Conservation (phyloP, 331 rosid species). For the Stylosanthes scabra region DNA sequence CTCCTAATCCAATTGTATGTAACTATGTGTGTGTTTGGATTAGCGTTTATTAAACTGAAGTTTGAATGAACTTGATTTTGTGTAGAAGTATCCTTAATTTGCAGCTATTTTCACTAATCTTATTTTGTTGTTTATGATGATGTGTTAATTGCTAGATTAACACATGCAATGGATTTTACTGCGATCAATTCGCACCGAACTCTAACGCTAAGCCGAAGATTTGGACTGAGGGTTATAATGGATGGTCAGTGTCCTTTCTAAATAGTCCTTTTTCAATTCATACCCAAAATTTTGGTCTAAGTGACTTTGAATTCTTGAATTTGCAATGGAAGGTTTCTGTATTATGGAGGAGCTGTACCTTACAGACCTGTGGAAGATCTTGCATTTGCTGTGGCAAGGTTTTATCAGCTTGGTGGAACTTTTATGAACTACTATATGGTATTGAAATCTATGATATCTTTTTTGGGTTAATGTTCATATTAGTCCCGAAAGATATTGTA, state of each 20-base stretch:
- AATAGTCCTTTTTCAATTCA: background rate
- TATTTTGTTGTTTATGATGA: slow-evolving; percentile 5
- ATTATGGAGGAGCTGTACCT: slow-evolving; percentile 71
- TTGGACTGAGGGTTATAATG: slow-evolving; percentile 85
- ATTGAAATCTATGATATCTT: slow-evolving; percentile 26
- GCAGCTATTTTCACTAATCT: slow-evolving; percentile 17
- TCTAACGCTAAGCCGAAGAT: slow-evolving; percentile 71
- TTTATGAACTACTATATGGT: slow-evolving; percentile 87
- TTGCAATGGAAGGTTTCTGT: slow-evolving; percentile 58
- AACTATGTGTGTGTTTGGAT: no score
- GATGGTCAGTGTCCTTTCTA: slow-evolving; percentile 59
- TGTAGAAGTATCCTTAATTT: background rate
- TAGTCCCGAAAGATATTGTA: no score
- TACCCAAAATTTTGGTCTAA: no score
- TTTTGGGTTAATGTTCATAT: background rate
- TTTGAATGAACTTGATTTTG: no score
- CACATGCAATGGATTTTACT: slow-evolving; percentile 86
- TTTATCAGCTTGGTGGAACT: slow-evolving; percentile 81
- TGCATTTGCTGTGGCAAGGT: slow-evolving; percentile 83
- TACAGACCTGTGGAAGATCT: slow-evolving; percentile 81
- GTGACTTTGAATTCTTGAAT: background rate
- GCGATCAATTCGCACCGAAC: slow-evolving; percentile 81
- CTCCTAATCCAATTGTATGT: slow-evolving; percentile 86
- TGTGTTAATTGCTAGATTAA: slow-evolving; percentile 53
- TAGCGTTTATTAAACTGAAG: no score